phyloP scores from a whole-genome alignment of 139 green algal species.

The Dunaliella sp. region DNA sequence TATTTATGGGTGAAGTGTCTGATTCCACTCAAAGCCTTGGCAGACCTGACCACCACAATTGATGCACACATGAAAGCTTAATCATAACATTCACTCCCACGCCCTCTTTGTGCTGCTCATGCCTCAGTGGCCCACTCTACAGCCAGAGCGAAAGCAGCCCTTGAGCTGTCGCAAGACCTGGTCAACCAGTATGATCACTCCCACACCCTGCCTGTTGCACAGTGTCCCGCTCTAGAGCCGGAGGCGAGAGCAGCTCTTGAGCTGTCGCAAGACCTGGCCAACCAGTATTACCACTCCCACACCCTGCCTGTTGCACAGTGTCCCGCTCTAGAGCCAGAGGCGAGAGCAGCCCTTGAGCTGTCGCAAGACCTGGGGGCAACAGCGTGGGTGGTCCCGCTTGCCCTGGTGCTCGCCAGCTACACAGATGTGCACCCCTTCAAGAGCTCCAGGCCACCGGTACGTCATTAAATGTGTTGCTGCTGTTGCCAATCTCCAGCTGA shows the following conservation, averaged over 20 bases:
- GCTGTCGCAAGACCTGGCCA: too few species aligned
- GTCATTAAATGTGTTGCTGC: too few species aligned
- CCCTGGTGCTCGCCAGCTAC: neutral
- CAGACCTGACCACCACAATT: too few species aligned
- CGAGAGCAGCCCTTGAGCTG: neutral
- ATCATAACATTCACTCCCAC: too few species aligned
- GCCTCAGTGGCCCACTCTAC: neutral
- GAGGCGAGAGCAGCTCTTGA: neutral
- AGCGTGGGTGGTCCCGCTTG: constrained; percentile 4
- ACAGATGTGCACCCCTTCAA: neutral
- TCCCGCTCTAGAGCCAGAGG: neutral
- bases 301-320: neutral
- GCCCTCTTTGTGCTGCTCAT: too few species aligned
- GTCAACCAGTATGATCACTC: too few species aligned
- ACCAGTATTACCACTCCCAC: too few species aligned
- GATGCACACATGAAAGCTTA: too few species aligned
- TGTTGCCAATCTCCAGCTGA: too few species aligned
- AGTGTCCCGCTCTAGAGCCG: neutral
- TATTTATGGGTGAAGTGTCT: too few species aligned
- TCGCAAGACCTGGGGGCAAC: neutral
- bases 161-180: neutral
- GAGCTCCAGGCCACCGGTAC: neutral
- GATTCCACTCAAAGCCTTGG: too few species aligned
- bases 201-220: neutral
- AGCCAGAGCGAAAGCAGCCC: neutral